Base-by-base conservation (phyloP, 176 grass and related monocot species). In the Melocanna baccifera region DNA sequence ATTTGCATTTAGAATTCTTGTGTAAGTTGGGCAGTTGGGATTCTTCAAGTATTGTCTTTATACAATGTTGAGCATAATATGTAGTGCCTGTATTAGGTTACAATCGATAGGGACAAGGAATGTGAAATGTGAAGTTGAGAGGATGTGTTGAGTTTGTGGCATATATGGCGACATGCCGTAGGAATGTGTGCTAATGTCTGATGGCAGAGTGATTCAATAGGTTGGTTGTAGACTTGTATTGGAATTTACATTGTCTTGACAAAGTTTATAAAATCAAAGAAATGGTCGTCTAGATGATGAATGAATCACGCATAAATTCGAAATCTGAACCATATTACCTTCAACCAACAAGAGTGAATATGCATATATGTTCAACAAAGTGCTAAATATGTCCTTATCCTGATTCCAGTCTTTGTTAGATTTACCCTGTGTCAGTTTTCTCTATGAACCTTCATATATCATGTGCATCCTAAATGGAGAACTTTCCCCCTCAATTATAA, bases 171-270 rank as follows among this genome's bases (percentile, higher is more conserved):
- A 37, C 29, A 20, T 59, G 69, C 59, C 59, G 42, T 69, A 32
- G 4, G 42, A 50, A 51, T 40, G 29, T 32, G 23, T 36, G 42
- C 23, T 32, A 69, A 62, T 46, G 2, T 42, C 12, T 62, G 34
- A 56, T 71, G 39, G 3, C 7, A 68, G 53, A 77, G 45, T 36
- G 45, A 71, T 4, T 1, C 36, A 65, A 28, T 72, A 57, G 56
- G 7, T 66, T 77, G 72, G n/a, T 37, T 72, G 53, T 82, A 69
- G 41, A 10, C 41, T 42, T 42, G 41, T 42, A 64, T 73, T 78
- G 40, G 39, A 66, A 14, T 65, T 15, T 40, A 22, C 7, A 69
- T 32, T 3, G 13, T 43, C 45, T 45, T 43, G 25, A 43, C 12
- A 47, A 47, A 37, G 3, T 57, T 41, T 16, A 25, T 76, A 43